phyloP scores from a whole-genome alignment of 345 rosid species.

The Erucastrum elatum region DNA sequence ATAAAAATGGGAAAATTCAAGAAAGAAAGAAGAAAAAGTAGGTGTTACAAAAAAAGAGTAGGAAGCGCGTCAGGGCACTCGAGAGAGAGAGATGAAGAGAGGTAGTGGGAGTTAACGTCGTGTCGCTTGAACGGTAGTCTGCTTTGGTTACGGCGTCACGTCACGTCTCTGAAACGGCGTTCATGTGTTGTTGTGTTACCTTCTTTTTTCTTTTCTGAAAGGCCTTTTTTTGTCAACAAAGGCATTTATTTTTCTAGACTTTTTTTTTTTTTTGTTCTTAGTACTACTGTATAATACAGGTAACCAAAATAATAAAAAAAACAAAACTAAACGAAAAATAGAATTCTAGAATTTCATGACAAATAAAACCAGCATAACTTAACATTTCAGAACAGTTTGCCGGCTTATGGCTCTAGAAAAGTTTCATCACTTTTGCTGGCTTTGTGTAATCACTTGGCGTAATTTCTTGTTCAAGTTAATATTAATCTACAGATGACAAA shows the following conservation, averaged over 20 bases:
- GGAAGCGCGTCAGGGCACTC: constrained; percentile 40
- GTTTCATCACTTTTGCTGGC: no score
- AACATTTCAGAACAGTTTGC: no score
- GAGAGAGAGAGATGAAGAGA: constrained; percentile 12
- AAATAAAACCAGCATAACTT: neutral
- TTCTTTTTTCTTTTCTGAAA: no score
- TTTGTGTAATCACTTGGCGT: no score
- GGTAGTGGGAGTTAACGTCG: constrained; percentile 37
- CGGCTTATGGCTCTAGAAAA: no score
- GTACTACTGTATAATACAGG: neutral
- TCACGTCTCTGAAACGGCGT: neutral
- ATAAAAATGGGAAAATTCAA: neutral
- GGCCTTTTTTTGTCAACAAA: no score
- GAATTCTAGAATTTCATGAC: neutral
- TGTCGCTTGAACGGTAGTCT: neutral
- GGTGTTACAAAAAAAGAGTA: no score
- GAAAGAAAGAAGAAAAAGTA: neutral
- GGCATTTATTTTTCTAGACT: neutral
- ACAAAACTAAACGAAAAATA: neutral
- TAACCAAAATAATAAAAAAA: neutral
- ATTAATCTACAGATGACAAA: no score
- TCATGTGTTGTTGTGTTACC: neutral
- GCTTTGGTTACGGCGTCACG: neutral
- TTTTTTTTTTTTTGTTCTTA: no score
- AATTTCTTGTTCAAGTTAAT: no score